Evolutionary conservation across 352 stramenopile genomes (phyloP), one percentile per base, ranked within the genome.

Genomic region (Phytophthora multivora): DNA sequence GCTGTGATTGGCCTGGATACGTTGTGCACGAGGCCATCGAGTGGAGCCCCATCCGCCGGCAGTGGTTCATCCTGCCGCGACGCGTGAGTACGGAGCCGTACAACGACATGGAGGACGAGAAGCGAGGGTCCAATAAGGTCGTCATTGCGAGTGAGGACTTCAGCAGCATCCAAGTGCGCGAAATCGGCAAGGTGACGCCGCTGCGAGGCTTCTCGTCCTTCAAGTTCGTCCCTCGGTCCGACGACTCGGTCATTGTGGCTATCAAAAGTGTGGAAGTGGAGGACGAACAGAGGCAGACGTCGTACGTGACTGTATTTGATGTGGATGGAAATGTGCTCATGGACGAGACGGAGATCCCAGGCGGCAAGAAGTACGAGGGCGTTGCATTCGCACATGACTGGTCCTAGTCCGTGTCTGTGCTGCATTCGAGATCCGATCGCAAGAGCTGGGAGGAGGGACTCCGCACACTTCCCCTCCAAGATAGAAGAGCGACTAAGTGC

Each of bases 21-120:
- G 86, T 99, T 21, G 97, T 99, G 33, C 97, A 99, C 77, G 98
- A 99, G 73, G 97, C 97, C 15, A 98, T 98, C 56, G 86, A 98
- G 51, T 99, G 97, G 97, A 98, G 90, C 52, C 66, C 83, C 21
- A 67, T 97, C 49, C 84, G 96, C 53, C 88, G 94, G 19, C 97
- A 98, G 66, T 99, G 98, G 98, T 97, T 99, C 30, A 97, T 99
- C 49, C 73, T 99, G 48, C 98, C 98, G 15, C 88, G 98, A 10
- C 92, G 97, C 43, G 93, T 99, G 56, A 99, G 94, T 48, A 89
- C 73, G 1, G 83, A 98, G 31, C 63, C 76, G 10, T 99, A 99
- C 73, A 96, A 99, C 74, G 97, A 99, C 58, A 86, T 93, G 51
- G 51, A 89, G 41, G 98, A 99, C 68, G 98, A 99, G 70, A 89